Base-by-base conservation (phyloP, 78 protist species). In the Goniomonas avonlea region DNA sequence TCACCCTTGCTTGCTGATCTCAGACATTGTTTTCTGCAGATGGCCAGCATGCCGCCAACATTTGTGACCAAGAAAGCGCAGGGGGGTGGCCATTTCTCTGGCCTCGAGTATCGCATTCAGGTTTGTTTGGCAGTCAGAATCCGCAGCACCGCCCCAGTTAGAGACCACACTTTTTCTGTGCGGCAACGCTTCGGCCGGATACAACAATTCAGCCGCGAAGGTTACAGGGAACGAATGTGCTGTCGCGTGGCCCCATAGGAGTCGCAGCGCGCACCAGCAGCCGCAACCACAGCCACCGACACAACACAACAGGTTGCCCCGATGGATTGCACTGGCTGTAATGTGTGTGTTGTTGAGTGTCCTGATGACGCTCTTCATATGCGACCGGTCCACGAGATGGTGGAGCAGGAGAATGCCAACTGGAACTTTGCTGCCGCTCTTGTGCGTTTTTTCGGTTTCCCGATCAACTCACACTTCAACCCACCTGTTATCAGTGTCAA, bases 261-360 rank as follows among this genome's bases (percentile, higher is more conserved):
- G n/a, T n/a, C n/a, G n/a, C n/a, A n/a, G n/a, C n/a, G n/a, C n/a
- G n/a, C n/a, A n/a, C n/a, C n/a, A n/a, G n/a, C n/a, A n/a, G n/a
- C n/a, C n/a, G n/a, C n/a, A n/a, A n/a, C n/a, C n/a, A n/a, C n/a
- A n/a, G n/a, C n/a, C n/a, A n/a, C n/a, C n/a, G n/a, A n/a, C n/a
- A n/a, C n/a, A n/a, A n/a, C n/a, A n/a, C n/a, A 11, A 8, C 83
- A 85, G 73, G 75, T 84, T 53, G 27, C 90, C 17, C 81, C 89
- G 3, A 5, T 65, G 34, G 93, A 84, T 47, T 89, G 93, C 81
- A 71, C 87, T 20, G 87, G 86, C 23, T 89, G 93, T 65, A 86
- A 55, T 15, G 32, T 86, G 9, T 89, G 93, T 75, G 71, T 80
- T 11, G 9, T 34, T n/a, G 18, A 41, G 18, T 89, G 93, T 74